phyloP scores from a whole-genome alignment of 2,329 filamentous ascomycete genomes.

The Golovinomyces cichoracearum region DNA sequence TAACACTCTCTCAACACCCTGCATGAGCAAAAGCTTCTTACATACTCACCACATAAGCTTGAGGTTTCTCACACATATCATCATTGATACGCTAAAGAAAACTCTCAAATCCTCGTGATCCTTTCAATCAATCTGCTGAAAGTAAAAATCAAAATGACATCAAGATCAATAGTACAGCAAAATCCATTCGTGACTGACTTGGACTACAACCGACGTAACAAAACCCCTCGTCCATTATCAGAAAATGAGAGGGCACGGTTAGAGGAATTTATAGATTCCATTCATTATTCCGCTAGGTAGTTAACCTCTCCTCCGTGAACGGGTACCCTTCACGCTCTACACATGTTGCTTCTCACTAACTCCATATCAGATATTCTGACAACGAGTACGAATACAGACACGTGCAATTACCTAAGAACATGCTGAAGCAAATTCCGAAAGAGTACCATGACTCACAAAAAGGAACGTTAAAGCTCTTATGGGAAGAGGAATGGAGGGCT shows the following conservation, averaged over 20 bases:
- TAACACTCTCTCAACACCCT: too few species aligned
- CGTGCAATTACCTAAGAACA: slow-evolving; percentile 88
- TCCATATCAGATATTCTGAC: slow-evolving; percentile 59
- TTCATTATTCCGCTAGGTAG: slow-evolving; percentile 85
- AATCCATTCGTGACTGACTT: slow-evolving; percentile 5
- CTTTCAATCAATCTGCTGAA: not conserved
- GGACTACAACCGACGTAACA: slow-evolving; percentile 66
- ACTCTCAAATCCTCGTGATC: too few species aligned
- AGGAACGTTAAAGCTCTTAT: slow-evolving; percentile 81
- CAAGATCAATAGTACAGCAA: not conserved
- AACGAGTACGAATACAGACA: slow-evolving; percentile 88
- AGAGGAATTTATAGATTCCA: slow-evolving; percentile 76
- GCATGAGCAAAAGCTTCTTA: too few species aligned
- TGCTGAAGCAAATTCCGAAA: slow-evolving; percentile 89
- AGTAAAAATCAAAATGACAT: not conserved
- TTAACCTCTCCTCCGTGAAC: slow-evolving; percentile 3
- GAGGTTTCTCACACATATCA: too few species aligned
- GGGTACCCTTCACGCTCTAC: not conserved
- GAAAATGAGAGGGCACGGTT: slow-evolving; percentile 61
- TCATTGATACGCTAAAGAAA: too few species aligned
- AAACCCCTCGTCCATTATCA: slow-evolving; percentile 51
- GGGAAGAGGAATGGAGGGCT: slow-evolving; percentile 96
- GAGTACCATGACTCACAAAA: slow-evolving; percentile 77
- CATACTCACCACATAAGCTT: too few species aligned
- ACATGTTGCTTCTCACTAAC: not conserved